Percentiles rank a stretch among this genome's conserved stretches.
Evolutionary conservation across 495 filamentous ascomycete genomes (phyloP).

Genomic region (Penicillium samsonianum): DNA sequence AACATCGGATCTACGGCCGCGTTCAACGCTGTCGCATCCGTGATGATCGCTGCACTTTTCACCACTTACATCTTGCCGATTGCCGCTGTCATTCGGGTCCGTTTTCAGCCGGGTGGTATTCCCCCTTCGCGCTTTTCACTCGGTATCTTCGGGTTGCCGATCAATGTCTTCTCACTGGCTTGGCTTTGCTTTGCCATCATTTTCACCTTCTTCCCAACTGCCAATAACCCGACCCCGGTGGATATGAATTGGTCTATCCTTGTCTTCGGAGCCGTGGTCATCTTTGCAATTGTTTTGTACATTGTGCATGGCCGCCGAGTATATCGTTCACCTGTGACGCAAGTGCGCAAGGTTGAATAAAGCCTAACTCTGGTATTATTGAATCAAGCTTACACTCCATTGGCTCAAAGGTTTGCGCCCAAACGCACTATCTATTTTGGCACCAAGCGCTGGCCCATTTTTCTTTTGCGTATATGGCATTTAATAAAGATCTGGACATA

Average conservation of each 20-base stretch:
- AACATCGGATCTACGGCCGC: conserved; percentile 48
- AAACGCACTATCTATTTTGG: not conserved
- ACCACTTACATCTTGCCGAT: conserved; percentile 46
- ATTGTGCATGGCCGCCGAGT: conserved; percentile 39
- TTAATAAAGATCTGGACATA: conserved; percentile 17
- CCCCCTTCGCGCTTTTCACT: conserved; percentile 31
- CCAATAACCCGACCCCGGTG: conserved; percentile 30
- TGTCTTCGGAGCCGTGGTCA: conserved; percentile 46
- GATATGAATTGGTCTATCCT: conserved; percentile 48
- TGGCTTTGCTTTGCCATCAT: conserved; percentile 39
- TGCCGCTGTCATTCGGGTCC: conserved; percentile 27
- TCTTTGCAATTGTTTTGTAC: conserved; percentile 47
- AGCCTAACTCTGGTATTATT: not conserved
- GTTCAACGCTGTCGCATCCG: conserved; percentile 48
- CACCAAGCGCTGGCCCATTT: conserved; percentile 11
- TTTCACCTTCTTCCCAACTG: conserved; percentile 51
- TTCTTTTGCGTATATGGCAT: conserved; percentile 8
- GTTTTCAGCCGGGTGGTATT: conserved; percentile 26
- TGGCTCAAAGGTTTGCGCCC: not conserved
- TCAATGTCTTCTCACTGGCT: conserved; percentile 29
- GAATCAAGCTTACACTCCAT: not conserved
- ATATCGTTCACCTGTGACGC: conserved; percentile 44
- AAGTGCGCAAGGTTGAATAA: conserved; percentile 27
- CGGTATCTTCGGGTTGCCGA: conserved; percentile 23
- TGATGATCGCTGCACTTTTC: conserved; percentile 44